Evolutionary conservation across 306 rosid genomes (phyloP).

Genomic region (Canavalia ensiformis): DNA sequence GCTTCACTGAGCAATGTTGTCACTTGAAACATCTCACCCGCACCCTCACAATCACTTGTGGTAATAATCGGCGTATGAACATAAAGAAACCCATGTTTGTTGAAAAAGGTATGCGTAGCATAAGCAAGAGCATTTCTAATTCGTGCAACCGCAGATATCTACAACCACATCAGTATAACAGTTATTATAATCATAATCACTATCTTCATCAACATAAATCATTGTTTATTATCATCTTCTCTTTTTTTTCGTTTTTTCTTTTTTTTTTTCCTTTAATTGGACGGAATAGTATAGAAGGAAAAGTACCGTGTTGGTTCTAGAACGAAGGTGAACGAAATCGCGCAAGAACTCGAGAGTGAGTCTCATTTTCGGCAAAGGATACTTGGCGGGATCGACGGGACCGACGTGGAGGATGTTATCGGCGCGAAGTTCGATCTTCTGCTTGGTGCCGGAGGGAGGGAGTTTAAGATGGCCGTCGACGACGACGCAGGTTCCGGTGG

Average conservation of each 20-base stretch:
- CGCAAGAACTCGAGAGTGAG: constrained; percentile 85
- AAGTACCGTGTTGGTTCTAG: constrained; percentile 86
- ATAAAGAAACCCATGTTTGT: constrained; percentile 79
- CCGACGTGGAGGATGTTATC: constrained; percentile 84
- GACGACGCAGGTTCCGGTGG: constrained; percentile 81
- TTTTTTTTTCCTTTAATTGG: too few relatives aligned
- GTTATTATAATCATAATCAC: too few relatives aligned
- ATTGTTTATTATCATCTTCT: too few relatives aligned
- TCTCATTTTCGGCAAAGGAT: constrained; percentile 84
- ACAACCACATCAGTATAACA: constrained; percentile 3
- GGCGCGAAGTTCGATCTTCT: constrained; percentile 88
- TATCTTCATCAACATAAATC: too few relatives aligned
- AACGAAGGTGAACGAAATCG: constrained; percentile 87
- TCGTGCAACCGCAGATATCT: constrained; percentile 93
- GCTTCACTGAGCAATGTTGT: constrained; percentile 86
- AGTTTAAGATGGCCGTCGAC: constrained; percentile 82
- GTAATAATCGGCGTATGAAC: constrained; percentile 96
- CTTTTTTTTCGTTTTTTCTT: too few relatives aligned
- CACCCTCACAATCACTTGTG: constrained; percentile 99
- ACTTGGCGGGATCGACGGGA: constrained; percentile 82
- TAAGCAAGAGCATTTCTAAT: constrained; percentile 86
- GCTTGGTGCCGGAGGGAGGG: constrained; percentile 84
- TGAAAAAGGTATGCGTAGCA: constrained; percentile 89
- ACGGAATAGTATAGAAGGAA: too few relatives aligned
- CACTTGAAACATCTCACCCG: constrained; percentile 99